Evolutionary conservation across 352 stramenopile species (phyloP).

Genomic region (Pythium folliculosum): DNA sequence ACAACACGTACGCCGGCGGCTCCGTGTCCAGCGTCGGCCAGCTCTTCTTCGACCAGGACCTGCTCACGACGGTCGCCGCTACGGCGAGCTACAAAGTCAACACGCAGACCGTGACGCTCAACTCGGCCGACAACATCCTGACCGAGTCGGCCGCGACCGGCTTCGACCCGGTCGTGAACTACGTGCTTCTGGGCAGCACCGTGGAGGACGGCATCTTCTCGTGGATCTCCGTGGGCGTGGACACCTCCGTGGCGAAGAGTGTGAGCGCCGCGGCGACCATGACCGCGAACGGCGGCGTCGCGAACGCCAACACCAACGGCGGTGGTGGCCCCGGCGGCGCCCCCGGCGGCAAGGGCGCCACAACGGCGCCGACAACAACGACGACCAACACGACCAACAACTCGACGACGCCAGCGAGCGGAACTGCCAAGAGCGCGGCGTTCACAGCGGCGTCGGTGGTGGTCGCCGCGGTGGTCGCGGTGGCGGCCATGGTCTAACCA

Average conservation of each 20-base stretch:
- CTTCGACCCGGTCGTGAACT: conserved; percentile 42
- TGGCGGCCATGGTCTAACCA: too few species aligned
- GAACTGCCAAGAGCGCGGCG: too few species aligned
- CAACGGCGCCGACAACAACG: too few species aligned
- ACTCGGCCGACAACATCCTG: conserved; percentile 31
- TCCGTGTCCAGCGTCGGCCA: conserved; percentile 15
- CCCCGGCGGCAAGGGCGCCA: too few species aligned
- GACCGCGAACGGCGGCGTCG: conserved; percentile 14
- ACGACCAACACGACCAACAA: too few species aligned
- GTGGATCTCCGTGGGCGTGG: conserved; percentile 33
- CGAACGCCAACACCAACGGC: conserved; percentile 4
- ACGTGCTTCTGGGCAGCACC: conserved; percentile 36
- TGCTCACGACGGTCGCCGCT: conserved; percentile 9
- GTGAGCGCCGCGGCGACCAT: conserved; percentile 29
- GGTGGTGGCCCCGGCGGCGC: not conserved
- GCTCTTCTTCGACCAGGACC: conserved; percentile 27
- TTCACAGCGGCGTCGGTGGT: too few species aligned
- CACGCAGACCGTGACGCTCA: conserved; percentile 31
- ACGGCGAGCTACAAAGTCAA: conserved; percentile 22
- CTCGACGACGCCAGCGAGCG: too few species aligned
- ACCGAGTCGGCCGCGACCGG: conserved; percentile 27
- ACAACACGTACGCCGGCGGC: conserved; percentile 21
- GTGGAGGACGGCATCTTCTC: conserved; percentile 22
- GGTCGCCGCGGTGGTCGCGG: too few species aligned
- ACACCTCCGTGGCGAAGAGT: conserved; percentile 21